A percentile compares a stretch with the other conserved stretches of the same genome.
Evolutionary conservation across 2,329 filamentous ascomycete genomes (phyloP).

Genomic region (Aspergillus puulaauensis): DNA sequence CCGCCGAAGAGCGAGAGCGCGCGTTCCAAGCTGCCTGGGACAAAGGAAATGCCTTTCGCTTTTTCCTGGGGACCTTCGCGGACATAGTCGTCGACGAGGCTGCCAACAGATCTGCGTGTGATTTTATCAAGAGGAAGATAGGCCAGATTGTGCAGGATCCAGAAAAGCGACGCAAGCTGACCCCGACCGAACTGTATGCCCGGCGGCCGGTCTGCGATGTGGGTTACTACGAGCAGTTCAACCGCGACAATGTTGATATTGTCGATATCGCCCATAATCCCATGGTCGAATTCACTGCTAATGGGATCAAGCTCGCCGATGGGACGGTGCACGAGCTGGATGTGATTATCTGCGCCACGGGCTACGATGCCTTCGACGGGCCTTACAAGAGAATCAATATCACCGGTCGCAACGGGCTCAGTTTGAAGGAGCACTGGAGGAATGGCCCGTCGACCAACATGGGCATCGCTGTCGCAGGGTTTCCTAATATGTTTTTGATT

Average conservation of each 20-base stretch:
- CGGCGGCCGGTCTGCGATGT: constrained; percentile 20
- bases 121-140: constrained; percentile 40
- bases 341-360: constrained; percentile 26
- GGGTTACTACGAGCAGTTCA: constrained; percentile 29
- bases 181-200: constrained; percentile 18
- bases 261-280: constrained; percentile 33
- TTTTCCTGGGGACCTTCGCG: constrained; percentile 25
- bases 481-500: constrained; percentile 49
- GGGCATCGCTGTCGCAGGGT: constrained; percentile 22
- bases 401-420: constrained; percentile 23
- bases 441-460: constrained; percentile 22
- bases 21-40: background rate
- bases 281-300: constrained; percentile 26
- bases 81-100: constrained; percentile 36
- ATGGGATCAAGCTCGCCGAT: constrained; percentile 39
- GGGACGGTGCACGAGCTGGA: constrained; percentile 30
- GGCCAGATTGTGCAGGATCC: constrained; percentile 30
- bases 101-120: constrained; percentile 39
- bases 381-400: constrained; percentile 33
- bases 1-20: background rate
- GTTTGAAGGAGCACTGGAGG: constrained; percentile 13
- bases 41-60: constrained; percentile 6
- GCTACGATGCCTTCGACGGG: constrained; percentile 39
- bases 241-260: constrained; percentile 47
- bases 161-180: constrained; percentile 27